Evolutionary conservation across 2,329 filamentous ascomycete genomes (phyloP).

Genomic region (Mollisiaceae sp.): DNA sequence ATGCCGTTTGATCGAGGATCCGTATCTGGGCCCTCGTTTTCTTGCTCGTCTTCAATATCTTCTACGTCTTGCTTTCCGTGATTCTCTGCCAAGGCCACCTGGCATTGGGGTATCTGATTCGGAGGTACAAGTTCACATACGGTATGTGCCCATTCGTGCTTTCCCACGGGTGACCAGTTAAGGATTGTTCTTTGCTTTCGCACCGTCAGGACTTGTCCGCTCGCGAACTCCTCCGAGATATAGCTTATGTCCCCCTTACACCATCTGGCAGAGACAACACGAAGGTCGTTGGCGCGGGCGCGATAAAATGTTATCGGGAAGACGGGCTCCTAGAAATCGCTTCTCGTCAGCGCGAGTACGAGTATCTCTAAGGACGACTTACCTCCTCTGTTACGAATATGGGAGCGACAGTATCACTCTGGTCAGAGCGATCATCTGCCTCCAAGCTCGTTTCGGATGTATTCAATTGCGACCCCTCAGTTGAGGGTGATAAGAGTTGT

Average conservation of each 20-base stretch:
- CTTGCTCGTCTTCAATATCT: too few species aligned
- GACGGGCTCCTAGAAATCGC: neutral
- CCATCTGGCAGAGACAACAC: neutral
- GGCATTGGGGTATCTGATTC: neutral
- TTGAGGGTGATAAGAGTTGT: too few species aligned
- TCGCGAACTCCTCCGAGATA: neutral
- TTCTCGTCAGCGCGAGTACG: too few species aligned
- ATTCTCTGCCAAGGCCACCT: neutral
- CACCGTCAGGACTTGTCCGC: neutral
- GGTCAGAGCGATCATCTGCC: too few species aligned
- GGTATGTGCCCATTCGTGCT: neutral
- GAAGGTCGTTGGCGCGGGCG: neutral
- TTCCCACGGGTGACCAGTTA: neutral
- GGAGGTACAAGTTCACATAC: neutral
- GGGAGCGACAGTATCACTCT: too few species aligned
- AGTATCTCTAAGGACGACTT: too few species aligned
- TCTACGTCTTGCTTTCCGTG: too few species aligned
- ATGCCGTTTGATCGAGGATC: neutral
- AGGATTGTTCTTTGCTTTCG: neutral
- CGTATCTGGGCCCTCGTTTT: neutral
- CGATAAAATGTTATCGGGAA: neutral
- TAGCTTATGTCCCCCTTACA: constrained; percentile 1
- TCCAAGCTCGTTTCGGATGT: too few species aligned
- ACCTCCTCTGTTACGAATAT: too few species aligned
- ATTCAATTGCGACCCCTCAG: too few species aligned